Percentiles rank a stretch among this genome's conserved stretches.
phyloP scores from a whole-genome alignment of 306 rosid genomes.

The Gillenia trifoliata region DNA sequence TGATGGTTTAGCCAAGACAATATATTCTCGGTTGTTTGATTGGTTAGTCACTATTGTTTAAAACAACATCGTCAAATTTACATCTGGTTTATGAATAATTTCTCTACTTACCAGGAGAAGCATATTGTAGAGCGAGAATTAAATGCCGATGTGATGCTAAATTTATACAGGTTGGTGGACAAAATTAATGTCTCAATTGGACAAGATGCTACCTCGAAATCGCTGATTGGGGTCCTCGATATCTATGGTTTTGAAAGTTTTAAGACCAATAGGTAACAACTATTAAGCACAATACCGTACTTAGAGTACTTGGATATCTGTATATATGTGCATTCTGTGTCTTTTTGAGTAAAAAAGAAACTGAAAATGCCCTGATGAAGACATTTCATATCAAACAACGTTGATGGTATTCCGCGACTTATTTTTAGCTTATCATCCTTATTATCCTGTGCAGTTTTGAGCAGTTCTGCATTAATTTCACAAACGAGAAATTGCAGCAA shows the following conservation, averaged over 20 bases:
- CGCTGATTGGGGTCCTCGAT: conserved; percentile 94
- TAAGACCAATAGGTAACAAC: conserved; percentile 83
- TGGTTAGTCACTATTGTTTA: conserved; percentile 47
- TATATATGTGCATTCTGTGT: background rate
- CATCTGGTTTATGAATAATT: background rate
- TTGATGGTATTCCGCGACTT: conserved; percentile 45
- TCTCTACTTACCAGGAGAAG: conserved; percentile 1
- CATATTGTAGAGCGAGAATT: conserved; percentile 11
- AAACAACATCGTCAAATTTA: background rate
- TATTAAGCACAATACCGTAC: conserved; percentile 7
- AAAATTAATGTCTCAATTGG: conserved; percentile 92
- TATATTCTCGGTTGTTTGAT: conserved; percentile 93
- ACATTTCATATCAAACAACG: conserved; percentile 26
- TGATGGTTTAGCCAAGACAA: conserved; percentile 91
- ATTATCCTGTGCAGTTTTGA: conserved; percentile 80
- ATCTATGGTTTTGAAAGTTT: conserved; percentile 99
- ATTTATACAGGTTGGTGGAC: conserved; percentile 79
- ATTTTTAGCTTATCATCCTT: conserved; percentile 48
- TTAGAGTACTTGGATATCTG: conserved; percentile 7
- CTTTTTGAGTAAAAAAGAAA: background rate
- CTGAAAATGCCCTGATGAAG: conserved; percentile 21
- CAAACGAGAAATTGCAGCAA: conserved; percentile 97
- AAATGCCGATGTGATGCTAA: conserved; percentile 21
- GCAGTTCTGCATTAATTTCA: conserved; percentile 98
- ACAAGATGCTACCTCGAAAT: conserved; percentile 80